phyloP scores from a whole-genome alignment of 352 stramenopile species.

The Globisporangium alternatum region DNA sequence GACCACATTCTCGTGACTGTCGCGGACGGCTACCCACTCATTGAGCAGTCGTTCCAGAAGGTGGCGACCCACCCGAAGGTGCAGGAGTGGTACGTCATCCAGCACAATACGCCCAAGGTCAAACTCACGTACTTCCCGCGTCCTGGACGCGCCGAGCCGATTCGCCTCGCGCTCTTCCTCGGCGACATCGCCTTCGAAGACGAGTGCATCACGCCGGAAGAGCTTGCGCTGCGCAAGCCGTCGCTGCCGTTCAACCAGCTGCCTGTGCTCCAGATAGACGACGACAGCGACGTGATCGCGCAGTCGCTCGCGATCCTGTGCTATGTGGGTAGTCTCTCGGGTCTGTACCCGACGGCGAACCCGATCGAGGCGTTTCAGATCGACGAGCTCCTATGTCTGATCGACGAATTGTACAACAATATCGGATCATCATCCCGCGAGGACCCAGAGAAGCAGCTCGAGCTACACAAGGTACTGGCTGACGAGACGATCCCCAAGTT shows the following conservation, averaged over 20 bases:
- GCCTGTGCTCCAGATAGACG: conserved; percentile 30
- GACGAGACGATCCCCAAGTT: not conserved
- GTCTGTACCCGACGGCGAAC: not conserved
- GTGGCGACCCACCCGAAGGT: no score
- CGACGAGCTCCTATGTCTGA: not conserved
- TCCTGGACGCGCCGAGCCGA: no score
- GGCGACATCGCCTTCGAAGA: no score
- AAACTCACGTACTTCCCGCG: no score
- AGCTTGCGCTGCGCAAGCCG: no score
- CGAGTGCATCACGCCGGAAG: no score
- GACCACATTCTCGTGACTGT: conserved; percentile 38
- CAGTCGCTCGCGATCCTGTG: conserved; percentile 42
- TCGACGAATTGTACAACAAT: not conserved
- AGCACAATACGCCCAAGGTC: no score
- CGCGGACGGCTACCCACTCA: conserved; percentile 25
- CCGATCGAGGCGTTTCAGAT: not conserved
- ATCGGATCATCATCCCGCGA: not conserved
- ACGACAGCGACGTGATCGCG: conserved; percentile 15
- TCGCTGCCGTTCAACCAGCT: conserved; percentile 26
- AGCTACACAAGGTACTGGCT: not conserved
- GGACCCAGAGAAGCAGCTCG: not conserved
- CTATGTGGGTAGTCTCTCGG: conserved; percentile 44
- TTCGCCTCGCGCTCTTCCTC: no score
- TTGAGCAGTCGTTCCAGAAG: conserved; percentile 29
- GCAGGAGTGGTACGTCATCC: no score